Evolutionary conservation across 1,139 yeast genomes (phyloP), one percentile per base, ranked within the genome.

Genomic region (Pichiaceae sp.): DNA sequence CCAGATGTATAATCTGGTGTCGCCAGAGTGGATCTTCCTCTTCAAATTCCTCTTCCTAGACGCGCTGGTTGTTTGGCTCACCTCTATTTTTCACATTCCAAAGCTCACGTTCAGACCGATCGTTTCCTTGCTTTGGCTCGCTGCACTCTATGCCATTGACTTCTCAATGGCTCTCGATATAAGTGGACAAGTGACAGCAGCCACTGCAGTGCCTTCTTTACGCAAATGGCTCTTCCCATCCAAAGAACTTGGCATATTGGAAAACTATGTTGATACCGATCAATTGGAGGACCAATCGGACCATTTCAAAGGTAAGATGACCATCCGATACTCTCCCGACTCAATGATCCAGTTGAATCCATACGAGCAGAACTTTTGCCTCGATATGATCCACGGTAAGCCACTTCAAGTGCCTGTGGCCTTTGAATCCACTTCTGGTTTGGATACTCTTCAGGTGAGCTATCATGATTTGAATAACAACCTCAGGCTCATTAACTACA

Each of bases 241-340:
- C 26, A 76, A 71, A 37, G 95, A 86, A 49, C 58, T 86, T 38
- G 75, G 91, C 2, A 63, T 89, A 4, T 64, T 75, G 9, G 96
- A 94, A 15, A 71, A 69, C 35, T 53, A 67, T 12, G 63, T 69
- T 5, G 61, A 58, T 34, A 48, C 68, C 1, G 55, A 57, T n/a
- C 53, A 63, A 39, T 62, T 78, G 6, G 52, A 72, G 17, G 84
- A 85, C 48, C 68, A 79, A 39, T 72, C 84, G 25, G 63, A 79
- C 3, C 94, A 87, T 54, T 82, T 91, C 53, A 79, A 75, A 48
- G 98, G 97, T 35, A 76, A 75, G 39, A 83, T 84, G 52, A 83
- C 91, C 2, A 81, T 91, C 46, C 83, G 89, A 49, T 84, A 84
- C 47, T 64, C 93, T 31, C 98, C 98, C 0, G 97, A 91, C 54